A percentile compares a stretch with the other conserved stretches of the same genome.
phyloP scores from a whole-genome alignment of 495 filamentous ascomycete species.

The Penicillium parvum region DNA sequence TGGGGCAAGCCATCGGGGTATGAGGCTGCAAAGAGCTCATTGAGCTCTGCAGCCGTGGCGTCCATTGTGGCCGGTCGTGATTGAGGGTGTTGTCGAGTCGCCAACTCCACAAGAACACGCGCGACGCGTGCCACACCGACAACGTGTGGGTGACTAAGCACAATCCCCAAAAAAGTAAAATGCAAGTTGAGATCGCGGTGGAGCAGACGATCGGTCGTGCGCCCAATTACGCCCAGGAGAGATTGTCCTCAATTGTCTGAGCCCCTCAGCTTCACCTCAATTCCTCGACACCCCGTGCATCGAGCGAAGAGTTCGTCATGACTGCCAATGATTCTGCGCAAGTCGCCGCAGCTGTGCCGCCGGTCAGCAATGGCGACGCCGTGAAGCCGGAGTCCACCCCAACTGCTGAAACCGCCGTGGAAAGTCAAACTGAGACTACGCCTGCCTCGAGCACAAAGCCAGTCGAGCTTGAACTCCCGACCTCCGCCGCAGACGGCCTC shows the following conservation, averaged over 20 bases:
- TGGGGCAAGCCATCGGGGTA: slow-evolving; percentile 55
- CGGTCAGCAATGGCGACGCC: slow-evolving; percentile 15
- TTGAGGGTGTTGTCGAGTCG: slow-evolving; percentile 5
- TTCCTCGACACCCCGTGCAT: slow-evolving; percentile 2
- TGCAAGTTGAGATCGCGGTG: slow-evolving; percentile 1
- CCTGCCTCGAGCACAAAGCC: slow-evolving; percentile 8
- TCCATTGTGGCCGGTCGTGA: slow-evolving; percentile 17
- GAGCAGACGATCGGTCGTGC: neutral
- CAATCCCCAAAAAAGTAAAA: slow-evolving; percentile 22
- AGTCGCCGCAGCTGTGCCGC: slow-evolving; percentile 1
- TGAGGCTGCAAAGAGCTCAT: slow-evolving; percentile 59
- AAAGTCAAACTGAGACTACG: slow-evolving; percentile 8
- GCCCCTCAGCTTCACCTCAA: neutral
- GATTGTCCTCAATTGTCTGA: slow-evolving; percentile 4
- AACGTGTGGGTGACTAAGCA: slow-evolving; percentile 21
- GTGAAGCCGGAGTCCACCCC: slow-evolving; percentile 12
- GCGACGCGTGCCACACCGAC: slow-evolving; percentile 17
- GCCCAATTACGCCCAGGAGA: neutral
- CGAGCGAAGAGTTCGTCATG: slow-evolving; percentile 3
- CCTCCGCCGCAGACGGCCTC: slow-evolving; percentile 42
- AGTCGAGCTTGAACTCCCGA: slow-evolving; percentile 41
- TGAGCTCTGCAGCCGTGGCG: slow-evolving; percentile 51
- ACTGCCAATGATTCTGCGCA: slow-evolving; percentile 12
- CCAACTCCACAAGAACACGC: slow-evolving; percentile 15
- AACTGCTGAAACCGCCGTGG: slow-evolving; percentile 9